Conservation (phyloP, 805 yeast species). For the Saccharomycopsis babjevae region DNA sequence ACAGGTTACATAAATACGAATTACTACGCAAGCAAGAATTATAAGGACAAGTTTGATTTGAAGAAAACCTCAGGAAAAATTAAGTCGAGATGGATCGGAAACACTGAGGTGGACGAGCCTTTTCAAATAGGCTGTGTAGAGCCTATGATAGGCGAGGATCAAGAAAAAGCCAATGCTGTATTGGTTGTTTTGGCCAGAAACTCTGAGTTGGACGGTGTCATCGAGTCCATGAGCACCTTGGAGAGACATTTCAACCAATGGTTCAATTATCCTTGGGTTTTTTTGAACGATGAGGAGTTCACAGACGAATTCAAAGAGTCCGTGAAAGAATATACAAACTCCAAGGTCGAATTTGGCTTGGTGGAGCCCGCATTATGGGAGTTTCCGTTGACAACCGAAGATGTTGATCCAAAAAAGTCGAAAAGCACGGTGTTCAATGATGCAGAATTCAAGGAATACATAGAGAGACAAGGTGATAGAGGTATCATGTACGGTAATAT, state of each 20-base stretch:
- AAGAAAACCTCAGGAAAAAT: constrained; percentile 8
- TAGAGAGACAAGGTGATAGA: constrained; percentile 72
- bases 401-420: constrained; percentile 18
- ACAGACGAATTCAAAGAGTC: constrained; percentile 47
- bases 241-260: constrained; percentile 90
- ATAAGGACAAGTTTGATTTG: constrained; percentile 15
- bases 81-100: constrained; percentile 14
- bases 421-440: constrained; percentile 13
- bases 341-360: constrained; percentile 62
- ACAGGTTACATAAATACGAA: neutral
- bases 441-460: constrained; percentile 37
- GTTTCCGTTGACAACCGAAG: constrained; percentile 34
- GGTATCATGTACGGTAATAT: constrained; percentile 75
- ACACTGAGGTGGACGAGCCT: constrained; percentile 13
- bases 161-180: constrained; percentile 63
- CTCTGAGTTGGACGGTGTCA: constrained; percentile 66
- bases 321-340: constrained; percentile 43
- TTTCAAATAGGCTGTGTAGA: constrained; percentile 19
- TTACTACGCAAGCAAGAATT: constrained; percentile 3
- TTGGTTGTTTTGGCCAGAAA: constrained; percentile 79
- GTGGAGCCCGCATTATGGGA: constrained; percentile 59
- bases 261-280: constrained; percentile 89
- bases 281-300: constrained; percentile 74
- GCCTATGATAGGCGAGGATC: constrained; percentile 4
- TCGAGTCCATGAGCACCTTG: constrained; percentile 58